Evolutionary conservation across 495 filamentous ascomycete genomes (phyloP).

Genomic region (Hypoxylon perforatum): DNA sequence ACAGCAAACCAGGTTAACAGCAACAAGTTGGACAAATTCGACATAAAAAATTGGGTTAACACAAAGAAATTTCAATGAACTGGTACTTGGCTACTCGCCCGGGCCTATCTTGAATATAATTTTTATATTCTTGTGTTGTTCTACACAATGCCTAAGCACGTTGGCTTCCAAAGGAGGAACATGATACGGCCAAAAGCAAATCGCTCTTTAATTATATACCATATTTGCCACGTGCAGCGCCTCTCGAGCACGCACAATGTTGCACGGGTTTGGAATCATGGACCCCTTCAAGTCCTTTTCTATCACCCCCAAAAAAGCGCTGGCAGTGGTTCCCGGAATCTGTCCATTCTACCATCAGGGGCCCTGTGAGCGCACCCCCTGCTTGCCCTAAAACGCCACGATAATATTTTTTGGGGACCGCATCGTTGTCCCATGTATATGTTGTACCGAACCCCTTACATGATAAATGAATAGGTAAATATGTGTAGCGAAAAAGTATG

Average conservation of each 20-base stretch:
- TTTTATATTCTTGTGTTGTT: background rate
- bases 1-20: too few relatives aligned
- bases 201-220: slow-evolving; percentile 30
- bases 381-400: slow-evolving; percentile 33
- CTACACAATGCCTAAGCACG: background rate
- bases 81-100: background rate
- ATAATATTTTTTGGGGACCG: slow-evolving; percentile 24
- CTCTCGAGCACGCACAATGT: background rate
- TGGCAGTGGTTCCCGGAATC: slow-evolving; percentile 5
- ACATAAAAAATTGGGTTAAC: too few relatives aligned
- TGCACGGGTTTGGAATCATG: slow-evolving; percentile 16
- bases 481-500: slow-evolving; percentile 27
- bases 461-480: slow-evolving; percentile 18
- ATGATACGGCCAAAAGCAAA: slow-evolving; percentile 6
- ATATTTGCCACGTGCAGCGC: slow-evolving; percentile 17
- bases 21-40: too few relatives aligned
- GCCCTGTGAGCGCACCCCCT: slow-evolving; percentile 18
- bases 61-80: background rate
- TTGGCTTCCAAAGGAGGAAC: background rate
- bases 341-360: slow-evolving; percentile 35
- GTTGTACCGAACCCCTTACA: slow-evolving; percentile 24
- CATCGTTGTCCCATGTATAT: slow-evolving; percentile 29
- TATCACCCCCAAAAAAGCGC: slow-evolving; percentile 23
- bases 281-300: slow-evolving; percentile 13
- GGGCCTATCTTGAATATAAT: background rate